A percentile compares a stretch with the other conserved stretches of the same genome.
phyloP scores from a whole-genome alignment of 1,284 basidiomycete species.

The Ceratobasidium sp. region DNA sequence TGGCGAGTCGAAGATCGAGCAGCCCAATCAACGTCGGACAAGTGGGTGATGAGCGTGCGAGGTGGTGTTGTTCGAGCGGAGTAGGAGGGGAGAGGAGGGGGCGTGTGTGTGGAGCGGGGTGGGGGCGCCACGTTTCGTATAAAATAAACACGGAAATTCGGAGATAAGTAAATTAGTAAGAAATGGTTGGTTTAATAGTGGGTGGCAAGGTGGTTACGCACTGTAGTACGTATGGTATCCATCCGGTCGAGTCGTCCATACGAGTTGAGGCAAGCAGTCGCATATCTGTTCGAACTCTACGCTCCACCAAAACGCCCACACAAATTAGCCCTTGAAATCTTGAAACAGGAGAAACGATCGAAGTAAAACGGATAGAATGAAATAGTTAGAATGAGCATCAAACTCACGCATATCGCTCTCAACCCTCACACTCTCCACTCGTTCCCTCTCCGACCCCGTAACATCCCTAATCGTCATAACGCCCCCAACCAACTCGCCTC shows the following conservation, averaged over 20 bases:
- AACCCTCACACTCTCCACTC: constrained; percentile 24
- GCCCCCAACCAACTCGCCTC: constrained; percentile 32
- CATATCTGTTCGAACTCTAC: constrained; percentile 41
- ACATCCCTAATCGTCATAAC: constrained; percentile 35
- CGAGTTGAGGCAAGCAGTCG: constrained; percentile 35
- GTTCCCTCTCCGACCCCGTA: constrained; percentile 22
- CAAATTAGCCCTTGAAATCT: too few species aligned
- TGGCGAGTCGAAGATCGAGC: too few species aligned
- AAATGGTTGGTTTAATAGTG: neutral
- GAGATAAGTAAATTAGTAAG: neutral
- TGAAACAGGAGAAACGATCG: too few species aligned
- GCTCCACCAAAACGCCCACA: too few species aligned
- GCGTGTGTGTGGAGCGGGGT: neutral
- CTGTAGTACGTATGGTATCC: constrained; percentile 42
- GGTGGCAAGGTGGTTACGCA: neutral
- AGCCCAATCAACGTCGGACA: neutral
- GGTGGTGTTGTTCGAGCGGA: neutral
- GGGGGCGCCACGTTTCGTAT: neutral
- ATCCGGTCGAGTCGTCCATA: constrained; percentile 39
- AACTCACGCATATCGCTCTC: constrained; percentile 34
- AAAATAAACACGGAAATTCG: neutral
- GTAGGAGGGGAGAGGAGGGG: neutral
- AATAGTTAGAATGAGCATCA: too few species aligned
- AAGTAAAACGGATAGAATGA: neutral
- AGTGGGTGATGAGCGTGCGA: neutral